Conservation (phyloP, 768 basidiomycete species). For the Lactarius deliciosus region DNA sequence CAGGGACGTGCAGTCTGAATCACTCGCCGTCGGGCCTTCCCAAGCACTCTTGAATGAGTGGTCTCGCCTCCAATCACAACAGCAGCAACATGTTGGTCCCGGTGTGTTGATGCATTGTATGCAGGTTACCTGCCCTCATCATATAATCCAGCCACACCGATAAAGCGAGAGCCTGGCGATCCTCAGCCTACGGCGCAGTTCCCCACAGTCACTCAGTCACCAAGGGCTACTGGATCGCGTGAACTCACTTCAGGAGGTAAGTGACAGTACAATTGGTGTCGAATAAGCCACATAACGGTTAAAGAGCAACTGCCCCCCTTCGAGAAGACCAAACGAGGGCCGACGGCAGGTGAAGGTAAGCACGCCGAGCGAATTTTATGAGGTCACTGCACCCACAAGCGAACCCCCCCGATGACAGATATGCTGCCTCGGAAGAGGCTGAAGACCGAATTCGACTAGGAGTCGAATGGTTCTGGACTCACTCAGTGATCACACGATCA, state of each 20-base stretch:
- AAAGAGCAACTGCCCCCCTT: constrained; percentile 13
- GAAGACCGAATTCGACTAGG: constrained; percentile 14
- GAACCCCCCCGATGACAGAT: constrained; percentile 7
- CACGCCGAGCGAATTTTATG: background rate
- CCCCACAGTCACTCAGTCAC: constrained; percentile 6
- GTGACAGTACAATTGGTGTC: background rate
- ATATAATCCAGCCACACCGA: background rate
- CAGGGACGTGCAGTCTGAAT: background rate
- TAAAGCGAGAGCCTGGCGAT: background rate
- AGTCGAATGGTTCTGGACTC: background rate
- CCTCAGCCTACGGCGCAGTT: background rate
- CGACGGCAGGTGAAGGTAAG: constrained; percentile 13
- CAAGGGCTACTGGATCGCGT: background rate
- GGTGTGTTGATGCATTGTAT: background rate
- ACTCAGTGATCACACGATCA: background rate
- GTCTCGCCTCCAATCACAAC: constrained; percentile 15
- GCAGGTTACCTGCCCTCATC: background rate
- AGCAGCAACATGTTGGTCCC: background rate
- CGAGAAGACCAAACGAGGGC: constrained; percentile 11
- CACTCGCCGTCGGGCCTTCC: constrained; percentile 1
- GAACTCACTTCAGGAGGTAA: constrained; percentile 11
- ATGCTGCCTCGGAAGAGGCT: constrained; percentile 17
- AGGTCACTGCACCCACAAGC: background rate
- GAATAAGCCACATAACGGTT: background rate
- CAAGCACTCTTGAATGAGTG: constrained; percentile 12